Percentiles rank a stretch among this genome's conserved stretches.
phyloP scores from a whole-genome alignment of 306 rosid genomes.

The Cicer chorassanicum region DNA sequence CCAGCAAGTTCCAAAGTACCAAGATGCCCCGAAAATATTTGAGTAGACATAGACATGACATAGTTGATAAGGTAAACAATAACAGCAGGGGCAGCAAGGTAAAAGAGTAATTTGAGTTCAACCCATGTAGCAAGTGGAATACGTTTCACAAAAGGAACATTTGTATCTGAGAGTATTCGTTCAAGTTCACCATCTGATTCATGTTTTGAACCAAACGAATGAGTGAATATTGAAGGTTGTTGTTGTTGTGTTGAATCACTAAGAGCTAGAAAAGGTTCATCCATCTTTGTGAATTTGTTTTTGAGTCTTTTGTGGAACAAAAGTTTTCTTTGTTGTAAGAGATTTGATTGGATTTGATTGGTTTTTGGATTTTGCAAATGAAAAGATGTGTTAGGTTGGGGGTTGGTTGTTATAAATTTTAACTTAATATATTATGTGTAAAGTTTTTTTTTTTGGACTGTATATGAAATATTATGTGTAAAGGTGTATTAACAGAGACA shows the following conservation, averaged over 20 bases:
- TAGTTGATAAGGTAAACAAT: constrained; percentile 64
- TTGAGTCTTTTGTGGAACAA: neutral
- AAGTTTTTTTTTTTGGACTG: too few relatives aligned
- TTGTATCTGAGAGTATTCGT: constrained; percentile 56
- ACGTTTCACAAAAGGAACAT: constrained; percentile 40
- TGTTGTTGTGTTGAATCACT: neutral
- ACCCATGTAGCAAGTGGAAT: constrained; percentile 55
- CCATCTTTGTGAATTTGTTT: neutral
- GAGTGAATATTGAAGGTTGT: constrained; percentile 2
- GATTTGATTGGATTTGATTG: neutral
- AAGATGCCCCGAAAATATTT: constrained; percentile 70
- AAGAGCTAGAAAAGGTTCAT: constrained; percentile 39
- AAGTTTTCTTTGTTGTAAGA: neutral
- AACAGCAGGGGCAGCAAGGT: constrained; percentile 73
- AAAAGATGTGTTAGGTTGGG: neutral
- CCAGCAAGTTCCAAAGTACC: constrained; percentile 80
- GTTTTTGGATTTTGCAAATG: too few relatives aligned
- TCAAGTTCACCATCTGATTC: constrained; percentile 58
- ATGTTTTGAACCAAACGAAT: constrained; percentile 36
- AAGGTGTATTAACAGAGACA: neutral
- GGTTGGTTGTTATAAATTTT: neutral
- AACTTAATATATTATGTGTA: too few relatives aligned
- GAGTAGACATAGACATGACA: constrained; percentile 75
- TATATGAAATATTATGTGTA: neutral
- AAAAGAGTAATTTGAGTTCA: constrained; percentile 57